Evolutionary conservation across 2,329 filamentous ascomycete genomes (phyloP).

Genomic region (Cryphonectria radicalis): DNA sequence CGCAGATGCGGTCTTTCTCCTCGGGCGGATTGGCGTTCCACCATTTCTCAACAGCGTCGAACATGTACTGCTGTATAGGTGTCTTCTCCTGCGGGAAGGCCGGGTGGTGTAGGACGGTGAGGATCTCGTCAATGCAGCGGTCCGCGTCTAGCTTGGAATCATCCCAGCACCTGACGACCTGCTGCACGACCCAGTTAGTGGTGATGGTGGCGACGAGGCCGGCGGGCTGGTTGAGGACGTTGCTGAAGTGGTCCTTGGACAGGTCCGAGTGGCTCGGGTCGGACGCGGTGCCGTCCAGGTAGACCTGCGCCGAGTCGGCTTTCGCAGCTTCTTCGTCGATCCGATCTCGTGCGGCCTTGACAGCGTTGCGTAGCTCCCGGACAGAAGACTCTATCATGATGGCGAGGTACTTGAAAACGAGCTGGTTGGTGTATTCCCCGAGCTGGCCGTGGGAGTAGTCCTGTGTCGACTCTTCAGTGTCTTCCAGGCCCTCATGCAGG

Average conservation of each 20-base stretch:
- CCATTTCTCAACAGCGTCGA: slow-evolving; percentile 67
- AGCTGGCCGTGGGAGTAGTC: slow-evolving; percentile 35
- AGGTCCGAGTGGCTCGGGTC: slow-evolving; percentile 63
- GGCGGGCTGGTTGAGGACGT: slow-evolving; percentile 60
- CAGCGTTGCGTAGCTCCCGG: slow-evolving; percentile 38
- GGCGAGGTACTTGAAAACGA: slow-evolving; percentile 37
- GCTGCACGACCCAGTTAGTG: slow-evolving; percentile 68
- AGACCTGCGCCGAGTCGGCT: slow-evolving; percentile 35
- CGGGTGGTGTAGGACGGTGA: slow-evolving; percentile 70
- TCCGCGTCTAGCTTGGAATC: slow-evolving; percentile 65
- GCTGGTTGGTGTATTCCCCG: slow-evolving; percentile 37
- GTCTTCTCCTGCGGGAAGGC: slow-evolving; percentile 55
- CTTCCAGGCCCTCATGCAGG: slow-evolving; percentile 36
- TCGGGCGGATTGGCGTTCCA: slow-evolving; percentile 32
- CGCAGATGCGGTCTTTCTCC: slow-evolving; percentile 33
- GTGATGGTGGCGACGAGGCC: slow-evolving; percentile 61
- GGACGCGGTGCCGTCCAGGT: slow-evolving; percentile 42
- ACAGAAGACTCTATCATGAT: slow-evolving; percentile 39
- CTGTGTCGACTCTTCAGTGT: slow-evolving; percentile 32
- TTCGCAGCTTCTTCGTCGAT: slow-evolving; percentile 39
- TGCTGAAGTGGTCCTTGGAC: slow-evolving; percentile 64
- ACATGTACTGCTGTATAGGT: slow-evolving; percentile 68
- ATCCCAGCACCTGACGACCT: slow-evolving; percentile 72
- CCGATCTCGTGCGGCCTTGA: slow-evolving; percentile 38
- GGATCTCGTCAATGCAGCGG: slow-evolving; percentile 64